These are phyloP conservation scores for Eucalyptus brandiana DNA, from an alignment of 345 rosid genomes.

Conservation along the genomic window DNA sequence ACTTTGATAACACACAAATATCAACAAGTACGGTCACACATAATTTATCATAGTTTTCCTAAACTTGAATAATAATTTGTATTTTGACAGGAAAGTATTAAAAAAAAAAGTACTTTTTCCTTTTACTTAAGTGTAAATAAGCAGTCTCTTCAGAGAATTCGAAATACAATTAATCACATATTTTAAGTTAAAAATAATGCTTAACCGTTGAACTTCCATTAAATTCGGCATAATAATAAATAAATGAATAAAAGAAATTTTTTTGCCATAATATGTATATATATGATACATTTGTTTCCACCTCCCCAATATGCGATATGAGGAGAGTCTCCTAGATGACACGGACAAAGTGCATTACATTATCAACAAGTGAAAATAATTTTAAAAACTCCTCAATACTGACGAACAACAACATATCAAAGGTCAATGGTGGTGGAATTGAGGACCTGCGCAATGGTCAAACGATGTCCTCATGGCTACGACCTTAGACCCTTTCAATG, in stretches of 20 bases:
- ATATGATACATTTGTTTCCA: background rate
- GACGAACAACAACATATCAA: background rate
- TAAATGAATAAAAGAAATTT: background rate
- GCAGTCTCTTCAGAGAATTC: background rate
- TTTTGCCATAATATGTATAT: background rate
- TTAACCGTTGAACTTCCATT: background rate
- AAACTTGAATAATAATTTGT: background rate
- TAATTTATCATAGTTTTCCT: background rate
- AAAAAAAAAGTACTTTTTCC: background rate
- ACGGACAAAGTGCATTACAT: background rate
- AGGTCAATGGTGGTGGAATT: background rate
- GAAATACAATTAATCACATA: background rate
- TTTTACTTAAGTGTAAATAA: background rate
- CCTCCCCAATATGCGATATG: background rate
- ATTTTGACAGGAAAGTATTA: background rate
- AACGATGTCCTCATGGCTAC: background rate
- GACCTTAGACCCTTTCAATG: background rate
- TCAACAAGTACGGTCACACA: background rate
- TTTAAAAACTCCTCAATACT: background rate
- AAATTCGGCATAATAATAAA: background rate
- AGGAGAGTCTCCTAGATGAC: background rate
- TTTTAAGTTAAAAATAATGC: background rate
- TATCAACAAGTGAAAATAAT: background rate
- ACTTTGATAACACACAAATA: background rate
- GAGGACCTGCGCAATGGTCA: background rate